Conservation (phyloP, 306 rosid species). For the Sophora flavescens region DNA sequence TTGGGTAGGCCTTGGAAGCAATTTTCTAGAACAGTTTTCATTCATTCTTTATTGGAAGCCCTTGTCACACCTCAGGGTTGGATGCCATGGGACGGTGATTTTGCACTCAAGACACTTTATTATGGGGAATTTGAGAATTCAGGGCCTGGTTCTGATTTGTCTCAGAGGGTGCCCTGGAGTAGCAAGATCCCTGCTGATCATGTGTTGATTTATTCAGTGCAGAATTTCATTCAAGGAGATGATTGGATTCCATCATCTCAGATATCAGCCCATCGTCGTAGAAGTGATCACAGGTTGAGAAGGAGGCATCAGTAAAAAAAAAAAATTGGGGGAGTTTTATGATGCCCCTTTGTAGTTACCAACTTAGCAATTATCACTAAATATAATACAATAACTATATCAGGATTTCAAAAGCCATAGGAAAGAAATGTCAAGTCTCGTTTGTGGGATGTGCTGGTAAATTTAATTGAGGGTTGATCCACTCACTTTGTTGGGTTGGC, state of each 20-base stretch:
- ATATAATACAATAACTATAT: slow-evolving; percentile 2
- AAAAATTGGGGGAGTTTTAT: background rate
- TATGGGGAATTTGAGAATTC: slow-evolving; percentile 75
- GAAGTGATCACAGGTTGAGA: background rate
- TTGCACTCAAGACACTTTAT: slow-evolving; percentile 74
- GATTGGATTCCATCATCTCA: slow-evolving; percentile 66
- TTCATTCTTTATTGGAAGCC: slow-evolving; percentile 58
- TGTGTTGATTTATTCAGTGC: slow-evolving; percentile 58
- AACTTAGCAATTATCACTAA: background rate
- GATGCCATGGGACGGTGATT: slow-evolving; percentile 77
- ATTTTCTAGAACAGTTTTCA: slow-evolving; percentile 76
- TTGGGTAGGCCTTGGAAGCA: slow-evolving; percentile 99
- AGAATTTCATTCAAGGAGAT: slow-evolving; percentile 87
- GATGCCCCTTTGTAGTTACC: slow-evolving; percentile 24
- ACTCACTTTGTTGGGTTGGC: background rate
- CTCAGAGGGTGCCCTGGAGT: slow-evolving; percentile 73
- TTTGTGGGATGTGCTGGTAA: background rate
- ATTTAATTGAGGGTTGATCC: background rate
- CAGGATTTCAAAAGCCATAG: background rate
- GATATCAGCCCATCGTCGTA: background rate
- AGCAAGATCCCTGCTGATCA: slow-evolving; percentile 65
- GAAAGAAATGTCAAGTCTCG: background rate
- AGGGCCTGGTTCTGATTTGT: slow-evolving; percentile 59
- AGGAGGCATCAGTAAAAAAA: background rate
- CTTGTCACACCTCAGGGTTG: slow-evolving; percentile 69